Percentiles rank a stretch among this genome's conserved stretches.
Conservation (phyloP, 768 basidiomycete genomes). For the Fomitopsis pulvina region DNA sequence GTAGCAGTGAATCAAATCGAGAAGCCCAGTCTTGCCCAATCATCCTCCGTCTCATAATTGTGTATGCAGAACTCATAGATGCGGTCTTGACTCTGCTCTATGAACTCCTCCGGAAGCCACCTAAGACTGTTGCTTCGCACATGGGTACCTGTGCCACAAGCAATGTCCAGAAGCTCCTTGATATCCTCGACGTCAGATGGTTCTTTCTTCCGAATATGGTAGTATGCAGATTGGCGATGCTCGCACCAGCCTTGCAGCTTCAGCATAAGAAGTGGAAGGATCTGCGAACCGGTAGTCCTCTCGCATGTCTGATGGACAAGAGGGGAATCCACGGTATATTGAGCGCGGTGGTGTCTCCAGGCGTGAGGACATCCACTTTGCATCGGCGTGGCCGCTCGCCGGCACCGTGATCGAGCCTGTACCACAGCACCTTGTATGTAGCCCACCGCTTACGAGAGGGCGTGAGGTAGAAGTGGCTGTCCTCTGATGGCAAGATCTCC, state of each 20-base stretch:
- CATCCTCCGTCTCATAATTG: no score
- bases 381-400: neutral
- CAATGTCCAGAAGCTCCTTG: conserved; percentile 29
- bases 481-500: conserved; percentile 5
- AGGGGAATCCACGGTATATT: neutral
- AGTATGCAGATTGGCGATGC: conserved; percentile 21
- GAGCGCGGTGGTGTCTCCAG: no score
- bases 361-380: conserved; percentile 8
- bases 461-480: conserved; percentile 11
- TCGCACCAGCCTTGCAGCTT: conserved; percentile 26
- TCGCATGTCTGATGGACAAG: neutral
- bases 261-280: conserved; percentile 20
- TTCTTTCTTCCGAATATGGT: conserved; percentile 29
- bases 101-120: conserved; percentile 12
- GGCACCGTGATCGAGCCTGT: neutral
- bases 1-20: no score
- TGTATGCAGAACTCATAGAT: conserved; percentile 11
- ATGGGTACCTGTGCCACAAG: conserved; percentile 4
- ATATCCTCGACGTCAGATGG: conserved; percentile 34
- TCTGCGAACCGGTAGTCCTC: conserved; percentile 18
- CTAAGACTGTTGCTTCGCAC: neutral
- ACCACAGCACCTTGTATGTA: conserved; percentile 14
- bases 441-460: conserved; percentile 8
- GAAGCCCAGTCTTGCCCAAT: no score
- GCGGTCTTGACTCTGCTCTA: conserved; percentile 1